A percentile compares a stretch with the other conserved stretches of the same genome.
These are phyloP conservation scores for Agapanthus africanus DNA, from an alignment of 106 monocot genomes.

Conservation along the genomic window DNA sequence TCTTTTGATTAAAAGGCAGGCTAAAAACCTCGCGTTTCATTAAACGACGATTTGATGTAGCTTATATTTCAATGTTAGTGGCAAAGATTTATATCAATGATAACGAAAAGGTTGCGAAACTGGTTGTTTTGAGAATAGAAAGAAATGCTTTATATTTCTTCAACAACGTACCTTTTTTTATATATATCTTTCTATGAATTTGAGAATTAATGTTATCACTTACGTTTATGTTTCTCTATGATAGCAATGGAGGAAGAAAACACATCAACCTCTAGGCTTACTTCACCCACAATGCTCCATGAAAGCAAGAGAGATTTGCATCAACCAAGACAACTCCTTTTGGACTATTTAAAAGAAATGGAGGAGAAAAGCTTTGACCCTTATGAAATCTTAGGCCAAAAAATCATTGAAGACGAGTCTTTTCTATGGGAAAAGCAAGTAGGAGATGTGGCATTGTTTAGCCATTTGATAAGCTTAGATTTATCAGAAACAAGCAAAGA, in stretches of 20 bases:
- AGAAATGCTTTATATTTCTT: no score
- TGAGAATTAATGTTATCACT: background rate
- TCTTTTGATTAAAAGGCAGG: no score
- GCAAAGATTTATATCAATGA: no score
- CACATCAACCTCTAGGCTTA: conserved; percentile 4
- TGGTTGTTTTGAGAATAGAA: no score
- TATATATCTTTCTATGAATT: no score
- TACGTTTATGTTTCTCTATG: background rate
- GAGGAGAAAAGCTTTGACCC: background rate
- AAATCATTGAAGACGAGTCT: background rate
- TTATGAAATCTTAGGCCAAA: background rate
- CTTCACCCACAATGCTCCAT: background rate
- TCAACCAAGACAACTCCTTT: conserved; percentile 13
- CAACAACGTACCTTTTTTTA: no score
- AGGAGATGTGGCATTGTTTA: background rate
- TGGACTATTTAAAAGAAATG: conserved; percentile 10
- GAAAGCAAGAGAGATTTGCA: background rate
- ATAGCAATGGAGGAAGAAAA: conserved; percentile 7
- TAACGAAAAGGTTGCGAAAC: no score
- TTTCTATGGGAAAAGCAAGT: background rate
- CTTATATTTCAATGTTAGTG: no score
- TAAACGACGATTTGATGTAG: no score
- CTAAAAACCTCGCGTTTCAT: no score
- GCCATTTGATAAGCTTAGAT: background rate
- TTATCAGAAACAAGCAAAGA: background rate